Evolutionary conservation across 805 yeast species (phyloP).

Genomic region (Nakazawaea ernobii): DNA sequence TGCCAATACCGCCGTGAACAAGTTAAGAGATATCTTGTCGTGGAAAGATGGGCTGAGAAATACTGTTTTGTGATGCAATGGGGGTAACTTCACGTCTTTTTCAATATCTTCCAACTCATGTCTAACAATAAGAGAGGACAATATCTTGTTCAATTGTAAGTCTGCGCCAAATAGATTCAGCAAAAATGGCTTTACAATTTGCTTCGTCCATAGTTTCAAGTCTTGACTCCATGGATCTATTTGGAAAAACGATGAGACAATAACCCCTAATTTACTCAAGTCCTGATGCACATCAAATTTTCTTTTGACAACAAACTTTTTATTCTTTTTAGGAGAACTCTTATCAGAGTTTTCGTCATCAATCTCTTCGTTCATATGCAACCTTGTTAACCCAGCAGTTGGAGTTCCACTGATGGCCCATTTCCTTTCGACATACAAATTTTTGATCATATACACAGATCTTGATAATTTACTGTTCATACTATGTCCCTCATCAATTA

Average conservation of each 20-base stretch:
- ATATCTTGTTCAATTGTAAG: constrained; percentile 32
- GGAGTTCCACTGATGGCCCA: constrained; percentile 81
- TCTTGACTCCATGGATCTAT: constrained; percentile 53
- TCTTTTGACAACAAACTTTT: constrained; percentile 41
- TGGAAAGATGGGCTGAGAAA: constrained; percentile 58
- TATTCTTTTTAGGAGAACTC: constrained; percentile 1
- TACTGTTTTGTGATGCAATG: constrained; percentile 51
- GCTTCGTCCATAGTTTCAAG: constrained; percentile 39
- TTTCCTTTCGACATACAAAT: constrained; percentile 49
- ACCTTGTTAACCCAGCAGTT: constrained; percentile 59
- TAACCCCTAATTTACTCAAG: constrained; percentile 43
- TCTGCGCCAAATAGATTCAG: constrained; percentile 33
- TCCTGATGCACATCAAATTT: constrained; percentile 50
- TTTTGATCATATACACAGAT: constrained; percentile 42
- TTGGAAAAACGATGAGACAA: constrained; percentile 47
- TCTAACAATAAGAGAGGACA: constrained; percentile 47
- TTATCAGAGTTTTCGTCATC: constrained; percentile 13
- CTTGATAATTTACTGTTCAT: constrained; percentile 48
- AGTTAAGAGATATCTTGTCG: constrained; percentile 54
- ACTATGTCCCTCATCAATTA: constrained; percentile 74
- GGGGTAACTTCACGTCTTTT: constrained; percentile 50
- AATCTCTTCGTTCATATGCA: constrained; percentile 37
- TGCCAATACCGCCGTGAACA: constrained; percentile 63
- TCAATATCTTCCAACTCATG: constrained; percentile 53
- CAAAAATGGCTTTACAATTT: constrained; percentile 45